Evolutionary conservation across 2,329 filamentous ascomycete species (phyloP).

Genomic region (Verticillium nonalfalfae): DNA sequence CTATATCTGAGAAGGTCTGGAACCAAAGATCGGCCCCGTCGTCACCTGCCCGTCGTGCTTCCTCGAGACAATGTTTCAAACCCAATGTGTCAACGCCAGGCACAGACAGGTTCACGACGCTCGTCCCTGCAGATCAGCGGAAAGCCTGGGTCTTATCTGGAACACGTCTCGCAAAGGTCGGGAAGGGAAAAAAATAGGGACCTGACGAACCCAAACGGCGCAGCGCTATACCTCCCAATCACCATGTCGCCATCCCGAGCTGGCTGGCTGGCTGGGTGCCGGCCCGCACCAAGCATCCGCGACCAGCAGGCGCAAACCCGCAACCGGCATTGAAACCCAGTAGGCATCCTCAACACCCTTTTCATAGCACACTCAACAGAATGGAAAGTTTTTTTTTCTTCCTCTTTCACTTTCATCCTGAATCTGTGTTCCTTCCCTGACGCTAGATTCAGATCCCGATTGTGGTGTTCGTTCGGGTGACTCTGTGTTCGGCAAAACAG

Average conservation of each 20-base stretch:
- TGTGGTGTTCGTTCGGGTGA: too few relatives aligned
- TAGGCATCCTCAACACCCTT: background rate
- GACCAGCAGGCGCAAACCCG: background rate
- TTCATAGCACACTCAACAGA: background rate
- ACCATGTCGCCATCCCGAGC: background rate
- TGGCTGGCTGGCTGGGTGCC: background rate
- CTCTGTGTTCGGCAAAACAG: background rate
- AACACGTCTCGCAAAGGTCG: background rate
- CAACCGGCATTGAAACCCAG: background rate
- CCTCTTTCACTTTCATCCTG: too few relatives aligned
- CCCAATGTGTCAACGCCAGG: background rate
- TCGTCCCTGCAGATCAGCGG: background rate
- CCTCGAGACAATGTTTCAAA: background rate
- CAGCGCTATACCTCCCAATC: background rate
- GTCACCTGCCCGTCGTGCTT: background rate
- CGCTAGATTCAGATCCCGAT: background rate
- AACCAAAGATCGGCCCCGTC: background rate
- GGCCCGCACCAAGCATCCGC: background rate
- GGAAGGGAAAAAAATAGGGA: too few relatives aligned
- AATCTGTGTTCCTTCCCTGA: background rate
- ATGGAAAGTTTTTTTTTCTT: background rate
- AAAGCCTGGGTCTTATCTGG: background rate
- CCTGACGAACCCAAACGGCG: background rate
- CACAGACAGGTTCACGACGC: background rate
- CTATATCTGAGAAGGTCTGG: background rate